Percentiles rank a stretch among this genome's conserved stretches.
Conservation (phyloP, 192 early-diverging fungal species). For the Hyaloraphidium curvatum region DNA sequence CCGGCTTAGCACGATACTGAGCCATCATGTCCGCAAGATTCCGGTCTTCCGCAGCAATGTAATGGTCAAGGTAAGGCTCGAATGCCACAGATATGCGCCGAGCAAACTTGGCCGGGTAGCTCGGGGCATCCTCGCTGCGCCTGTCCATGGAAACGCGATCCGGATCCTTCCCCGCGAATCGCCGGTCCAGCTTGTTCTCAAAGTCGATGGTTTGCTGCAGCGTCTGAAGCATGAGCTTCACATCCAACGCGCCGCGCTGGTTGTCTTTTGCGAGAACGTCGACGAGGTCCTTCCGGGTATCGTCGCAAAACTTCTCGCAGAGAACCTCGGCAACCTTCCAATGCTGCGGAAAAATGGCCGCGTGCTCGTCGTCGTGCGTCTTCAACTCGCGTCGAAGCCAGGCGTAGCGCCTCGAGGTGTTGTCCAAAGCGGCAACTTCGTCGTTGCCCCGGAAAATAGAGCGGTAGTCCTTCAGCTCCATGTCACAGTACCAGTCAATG, state of each 20-base stretch:
- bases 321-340: constrained; percentile 62
- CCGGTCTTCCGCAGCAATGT: constrained; percentile 69
- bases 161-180: constrained; percentile 43
- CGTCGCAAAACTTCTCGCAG: constrained; percentile 58
- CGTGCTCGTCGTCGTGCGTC: constrained; percentile 76
- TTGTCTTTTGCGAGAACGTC: constrained; percentile 37
- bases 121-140: background rate
- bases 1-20: constrained; percentile 18
- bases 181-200: constrained; percentile 59
- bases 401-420: constrained; percentile 71
- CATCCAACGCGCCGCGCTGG: constrained; percentile 34
- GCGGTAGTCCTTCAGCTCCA: constrained; percentile 66
- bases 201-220: constrained; percentile 77
- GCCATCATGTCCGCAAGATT: constrained; percentile 45
- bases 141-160: background rate
- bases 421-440: constrained; percentile 56
- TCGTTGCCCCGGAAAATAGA: constrained; percentile 51
- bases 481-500: constrained; percentile 58
- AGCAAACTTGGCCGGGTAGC: constrained; percentile 27
- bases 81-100: constrained; percentile 64
- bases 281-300: constrained; percentile 52
- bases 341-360: constrained; percentile 48
- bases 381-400: constrained; percentile 82
- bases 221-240: constrained; percentile 49
- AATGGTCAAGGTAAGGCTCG: constrained; percentile 73